phyloP scores from a whole-genome alignment of 768 basidiomycete genomes.

The Leccinum aurantiacum region DNA sequence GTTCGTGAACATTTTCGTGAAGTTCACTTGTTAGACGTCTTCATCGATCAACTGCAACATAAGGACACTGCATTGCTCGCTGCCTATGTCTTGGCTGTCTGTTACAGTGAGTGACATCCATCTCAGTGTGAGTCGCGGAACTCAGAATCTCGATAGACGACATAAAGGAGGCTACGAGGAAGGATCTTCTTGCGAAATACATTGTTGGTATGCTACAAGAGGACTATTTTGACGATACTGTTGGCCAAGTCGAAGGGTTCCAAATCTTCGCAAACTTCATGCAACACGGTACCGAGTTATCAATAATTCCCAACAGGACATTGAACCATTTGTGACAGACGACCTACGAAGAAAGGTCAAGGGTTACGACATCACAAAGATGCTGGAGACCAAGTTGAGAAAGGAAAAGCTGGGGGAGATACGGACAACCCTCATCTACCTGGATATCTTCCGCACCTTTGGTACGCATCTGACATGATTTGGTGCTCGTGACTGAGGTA shows the following conservation, averaged over 20 bases:
- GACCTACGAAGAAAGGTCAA: neutral
- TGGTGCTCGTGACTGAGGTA: neutral
- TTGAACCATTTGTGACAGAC: neutral
- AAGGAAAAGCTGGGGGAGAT: neutral
- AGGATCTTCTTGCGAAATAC: neutral
- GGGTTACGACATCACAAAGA: neutral
- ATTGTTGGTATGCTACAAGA: neutral
- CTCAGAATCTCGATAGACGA: neutral
- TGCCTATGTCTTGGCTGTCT: neutral
- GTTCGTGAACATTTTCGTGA: neutral
- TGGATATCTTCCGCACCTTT: neutral
- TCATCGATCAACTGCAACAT: neutral
- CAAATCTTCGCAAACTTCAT: neutral
- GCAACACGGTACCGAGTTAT: neutral
- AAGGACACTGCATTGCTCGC: neutral
- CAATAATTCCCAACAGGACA: neutral
- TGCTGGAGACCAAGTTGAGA: neutral
- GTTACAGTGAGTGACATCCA: neutral
- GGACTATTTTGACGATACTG: neutral
- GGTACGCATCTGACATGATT: neutral
- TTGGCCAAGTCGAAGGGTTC: neutral
- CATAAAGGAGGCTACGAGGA: neutral
- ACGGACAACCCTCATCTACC: neutral
- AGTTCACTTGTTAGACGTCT: neutral
- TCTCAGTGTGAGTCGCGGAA: neutral